Evolutionary conservation across 2,329 filamentous ascomycete species (phyloP), one percentile per base, ranked within the genome.

Genomic region (Nigrograna mackinnonii): DNA sequence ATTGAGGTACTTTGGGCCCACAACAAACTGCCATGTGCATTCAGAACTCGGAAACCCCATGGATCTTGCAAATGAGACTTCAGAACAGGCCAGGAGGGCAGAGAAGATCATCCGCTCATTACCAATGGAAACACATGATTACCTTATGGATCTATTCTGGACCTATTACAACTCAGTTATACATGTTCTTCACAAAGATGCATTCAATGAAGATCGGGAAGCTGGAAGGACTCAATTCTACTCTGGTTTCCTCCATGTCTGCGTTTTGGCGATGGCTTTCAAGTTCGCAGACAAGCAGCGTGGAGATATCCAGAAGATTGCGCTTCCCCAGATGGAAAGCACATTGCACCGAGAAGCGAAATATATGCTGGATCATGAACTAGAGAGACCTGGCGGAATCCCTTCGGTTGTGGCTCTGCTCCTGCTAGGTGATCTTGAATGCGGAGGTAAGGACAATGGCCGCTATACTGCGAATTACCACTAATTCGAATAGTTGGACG

Each of bases 311-410:
- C 70, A 71, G 46, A 70, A 65, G 39, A 72, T 80, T 17, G 64
- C 71, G 1, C 42, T 79, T 1, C 72, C 70, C 4, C 69, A 67
- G 24, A 68, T 74, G 49, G 77, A 80, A 55, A 79, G 77, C 50
- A 76, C 73, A 0, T 60, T 81, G 16, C 78, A 80, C 44, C 58
- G 74, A 21, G 78, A 80, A 55, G 76, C 78, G 37, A 80, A 79
- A 54, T 72, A 74, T 35, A 76, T 80, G 75, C 61, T 80, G 16
- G 76, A 80, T 44, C 69, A 70, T 41, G 78, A 80, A 52, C 60
- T 81, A 24, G 78, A 80, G 53, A 61, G 72, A 4, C 75, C 77
- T 1, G 76, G 76, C 11, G 77, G 77, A 0, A 74, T 80, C 21
- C 72, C 78, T 4, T 76, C 72, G 17, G 75, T 80, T 2, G 76